These are phyloP conservation scores for Cystofilobasidium bisporidii DNA, from an alignment of 768 basidiomycete species.

Conservation along the genomic window DNA sequence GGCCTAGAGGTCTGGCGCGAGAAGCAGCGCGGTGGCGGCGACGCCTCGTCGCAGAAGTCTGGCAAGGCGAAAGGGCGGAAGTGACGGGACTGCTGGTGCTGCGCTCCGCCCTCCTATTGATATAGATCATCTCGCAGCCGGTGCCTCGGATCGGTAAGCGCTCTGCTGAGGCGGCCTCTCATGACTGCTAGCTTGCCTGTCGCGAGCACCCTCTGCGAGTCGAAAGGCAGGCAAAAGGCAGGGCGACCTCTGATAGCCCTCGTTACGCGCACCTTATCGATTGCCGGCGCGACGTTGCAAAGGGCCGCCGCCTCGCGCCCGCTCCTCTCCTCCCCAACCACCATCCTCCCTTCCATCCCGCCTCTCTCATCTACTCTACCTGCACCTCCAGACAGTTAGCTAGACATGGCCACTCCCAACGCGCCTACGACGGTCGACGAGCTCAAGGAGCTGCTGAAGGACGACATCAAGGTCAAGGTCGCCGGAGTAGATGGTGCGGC, in stretches of 20 bases:
- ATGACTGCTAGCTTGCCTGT: too few species aligned
- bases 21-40: not conserved
- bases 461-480: slow-evolving; percentile 82
- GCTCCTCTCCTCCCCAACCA: not conserved
- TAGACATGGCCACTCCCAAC: slow-evolving; percentile 36
- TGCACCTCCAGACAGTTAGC: slow-evolving; percentile 13
- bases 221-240: too few species aligned
- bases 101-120: too few species aligned
- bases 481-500: slow-evolving; percentile 52
- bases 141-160: too few species aligned
- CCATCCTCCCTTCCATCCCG: not conserved
- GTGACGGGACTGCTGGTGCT: not conserved
- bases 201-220: too few species aligned
- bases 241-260: too few species aligned
- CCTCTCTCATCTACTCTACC: slow-evolving; percentile 18
- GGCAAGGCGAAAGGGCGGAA: not conserved
- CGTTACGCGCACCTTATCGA: too few species aligned
- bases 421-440: slow-evolving; percentile 53
- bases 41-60: too few species aligned
- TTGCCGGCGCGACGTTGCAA: too few species aligned
- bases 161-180: too few species aligned
- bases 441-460: slow-evolving; percentile 48
- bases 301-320: not conserved
- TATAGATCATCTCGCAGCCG: too few species aligned
- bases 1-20: slow-evolving; percentile 64